Base-by-base conservation (phyloP, 805 yeast species). In the Starmerella bombi region DNA sequence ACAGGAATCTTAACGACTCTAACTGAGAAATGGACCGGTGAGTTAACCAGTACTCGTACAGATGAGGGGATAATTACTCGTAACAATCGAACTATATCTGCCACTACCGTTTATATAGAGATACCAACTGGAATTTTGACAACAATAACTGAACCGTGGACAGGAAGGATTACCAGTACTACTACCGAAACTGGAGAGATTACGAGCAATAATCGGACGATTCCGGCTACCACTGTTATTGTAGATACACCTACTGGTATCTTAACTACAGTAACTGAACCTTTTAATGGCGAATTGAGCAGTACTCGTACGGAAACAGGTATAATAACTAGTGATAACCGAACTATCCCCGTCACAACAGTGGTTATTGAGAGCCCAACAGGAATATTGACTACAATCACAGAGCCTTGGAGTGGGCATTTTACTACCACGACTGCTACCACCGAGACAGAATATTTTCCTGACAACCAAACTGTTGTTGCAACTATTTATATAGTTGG, bases 341-440 rank as follows among this genome's bases (percentile, higher is more conserved):
- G 7, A 23, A 12, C 7, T 7, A 12, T 23, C 10, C 27, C 27
- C 7, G 27, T 23, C 10, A 23, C 27, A 8, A 12, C 7, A 12
- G 27, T 23, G 27, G 27, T 23, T 7, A 12, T 23, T 23, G 27
- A n/a, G n/a, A n/a, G n/a, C n/a, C n/a, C n/a, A n/a, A n/a, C 27
- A 23, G 27, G 7, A 23, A 7, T 12, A 23, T 23, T 8, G 10
- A 23, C 27, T 12, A 23, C 27, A 23, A 12, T 8, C 6, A 37
- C 41, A 16, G 14, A 5, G 5, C 29, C 41, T 14, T 37, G 36
- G 36, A 37, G 27, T 7, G 41, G 41, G 14, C 14, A 17, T 20
- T 8, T 7, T 9, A 31, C 36, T 12, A 23, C 27, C n/a, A n/a
- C n/a, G n/a, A n/a, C n/a, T n/a, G n/a, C n/a, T n/a, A n/a, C n/a